Evolutionary conservation across 768 basidiomycete genomes (phyloP).

Genomic region (Termitomyces bulborhizus): DNA sequence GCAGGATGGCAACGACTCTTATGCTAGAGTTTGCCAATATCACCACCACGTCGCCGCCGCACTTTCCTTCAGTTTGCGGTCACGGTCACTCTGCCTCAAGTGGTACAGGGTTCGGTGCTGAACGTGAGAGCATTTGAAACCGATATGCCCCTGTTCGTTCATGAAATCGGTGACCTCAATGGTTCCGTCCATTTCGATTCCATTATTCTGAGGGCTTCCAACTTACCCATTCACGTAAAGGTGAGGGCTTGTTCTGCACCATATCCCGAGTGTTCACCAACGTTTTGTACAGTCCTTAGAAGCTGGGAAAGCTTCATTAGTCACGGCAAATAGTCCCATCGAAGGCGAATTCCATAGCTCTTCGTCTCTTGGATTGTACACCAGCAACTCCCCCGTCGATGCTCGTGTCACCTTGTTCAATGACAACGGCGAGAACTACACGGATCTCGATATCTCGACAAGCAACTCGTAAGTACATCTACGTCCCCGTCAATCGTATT

Average conservation of each 20-base stretch:
- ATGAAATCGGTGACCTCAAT: slow-evolving; percentile 30
- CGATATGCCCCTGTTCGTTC: slow-evolving; percentile 33
- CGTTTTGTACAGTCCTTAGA: slow-evolving; percentile 23
- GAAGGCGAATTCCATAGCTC: slow-evolving; percentile 37
- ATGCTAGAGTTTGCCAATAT: slow-evolving; percentile 13
- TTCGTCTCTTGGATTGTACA: slow-evolving; percentile 22
- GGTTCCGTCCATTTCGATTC: slow-evolving; percentile 32
- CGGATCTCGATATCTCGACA: slow-evolving; percentile 23
- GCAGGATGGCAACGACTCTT: background rate
- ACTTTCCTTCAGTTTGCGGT: slow-evolving; percentile 15
- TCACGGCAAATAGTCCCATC: slow-evolving; percentile 40
- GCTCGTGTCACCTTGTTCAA: slow-evolving; percentile 31
- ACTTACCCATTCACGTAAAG: slow-evolving; percentile 26
- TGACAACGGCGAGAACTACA: slow-evolving; percentile 18
- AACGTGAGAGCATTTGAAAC: slow-evolving; percentile 38
- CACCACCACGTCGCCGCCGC: background rate
- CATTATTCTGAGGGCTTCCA: slow-evolving; percentile 29
- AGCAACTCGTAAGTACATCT: slow-evolving; percentile 32
- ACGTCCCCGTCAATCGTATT: background rate
- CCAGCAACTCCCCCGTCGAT: slow-evolving; percentile 36
- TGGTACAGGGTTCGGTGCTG: slow-evolving; percentile 16
- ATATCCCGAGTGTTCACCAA: background rate
- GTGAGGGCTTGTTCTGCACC: slow-evolving; percentile 19
- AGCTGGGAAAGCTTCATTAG: slow-evolving; percentile 19
- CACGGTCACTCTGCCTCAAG: slow-evolving; percentile 19